Percentiles rank a stretch among this genome's conserved stretches.
Evolutionary conservation across 495 filamentous ascomycete species (phyloP).

Genomic region (Aspergillus homomorphus): DNA sequence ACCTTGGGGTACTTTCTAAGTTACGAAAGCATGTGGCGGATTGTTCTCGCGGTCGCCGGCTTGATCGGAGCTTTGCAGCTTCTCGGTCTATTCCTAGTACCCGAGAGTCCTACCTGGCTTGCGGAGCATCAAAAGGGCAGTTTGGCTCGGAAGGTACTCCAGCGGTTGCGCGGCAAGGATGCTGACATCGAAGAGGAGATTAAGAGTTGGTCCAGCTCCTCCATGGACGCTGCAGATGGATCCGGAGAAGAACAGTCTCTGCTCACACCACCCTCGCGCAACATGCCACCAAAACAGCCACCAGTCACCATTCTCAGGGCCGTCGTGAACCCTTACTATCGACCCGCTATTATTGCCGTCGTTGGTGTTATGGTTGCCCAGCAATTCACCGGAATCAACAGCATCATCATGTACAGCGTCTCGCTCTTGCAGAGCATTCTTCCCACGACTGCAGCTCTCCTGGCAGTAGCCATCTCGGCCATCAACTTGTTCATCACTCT

Average conservation of each 20-base stretch:
- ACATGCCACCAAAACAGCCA: constrained; percentile 24
- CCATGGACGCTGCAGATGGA: constrained; percentile 33
- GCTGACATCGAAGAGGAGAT: constrained; percentile 74
- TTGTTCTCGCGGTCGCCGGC: constrained; percentile 74
- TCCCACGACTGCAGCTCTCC: constrained; percentile 67
- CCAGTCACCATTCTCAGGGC: constrained; percentile 67
- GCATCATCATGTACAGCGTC: constrained; percentile 97
- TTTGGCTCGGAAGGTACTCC: constrained; percentile 62
- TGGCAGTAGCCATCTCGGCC: constrained; percentile 80
- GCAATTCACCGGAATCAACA: constrained; percentile 91
- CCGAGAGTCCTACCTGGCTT: constrained; percentile 85
- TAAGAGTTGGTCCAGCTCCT: constrained; percentile 52
- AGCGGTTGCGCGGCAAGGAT: constrained; percentile 68
- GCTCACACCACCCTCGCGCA: constrained; percentile 37
- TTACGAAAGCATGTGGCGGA: constrained; percentile 70
- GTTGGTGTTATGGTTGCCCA: constrained; percentile 90
- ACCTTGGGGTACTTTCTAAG: constrained; percentile 83
- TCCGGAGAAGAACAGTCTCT: constrained; percentile 47
- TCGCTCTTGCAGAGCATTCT: constrained; percentile 75
- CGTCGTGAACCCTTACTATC: constrained; percentile 60
- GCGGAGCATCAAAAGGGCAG: constrained; percentile 62
- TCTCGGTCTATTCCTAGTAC: constrained; percentile 63
- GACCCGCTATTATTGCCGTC: constrained; percentile 78
- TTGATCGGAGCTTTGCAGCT: constrained; percentile 63
- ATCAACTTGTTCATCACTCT: constrained; percentile 84